These are phyloP conservation scores for Exophiala mesophila DNA, from an alignment of 2,329 filamentous ascomycete genomes.

Conservation along the genomic window DNA sequence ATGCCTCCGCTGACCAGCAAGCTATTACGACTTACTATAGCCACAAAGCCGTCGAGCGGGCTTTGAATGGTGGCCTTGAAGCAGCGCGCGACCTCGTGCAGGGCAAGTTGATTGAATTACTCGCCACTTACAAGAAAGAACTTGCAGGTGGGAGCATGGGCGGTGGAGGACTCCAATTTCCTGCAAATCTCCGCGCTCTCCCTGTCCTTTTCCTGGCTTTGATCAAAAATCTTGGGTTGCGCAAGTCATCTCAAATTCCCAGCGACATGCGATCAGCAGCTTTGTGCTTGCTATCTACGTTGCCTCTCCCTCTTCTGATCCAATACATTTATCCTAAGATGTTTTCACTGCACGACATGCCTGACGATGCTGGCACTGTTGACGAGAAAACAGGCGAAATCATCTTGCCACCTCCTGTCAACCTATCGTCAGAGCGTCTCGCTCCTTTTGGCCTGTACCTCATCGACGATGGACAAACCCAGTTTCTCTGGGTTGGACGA, in stretches of 20 bases:
- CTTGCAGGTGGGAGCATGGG: slow-evolving; percentile 93
- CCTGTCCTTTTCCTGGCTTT: slow-evolving; percentile 87
- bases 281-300: slow-evolving; percentile 84
- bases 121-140: slow-evolving; percentile 96
- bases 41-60: slow-evolving; percentile 93
- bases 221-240: slow-evolving; percentile 92
- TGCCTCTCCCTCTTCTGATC: slow-evolving; percentile 22
- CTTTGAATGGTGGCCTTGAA: slow-evolving; percentile 79
- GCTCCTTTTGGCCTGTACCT: slow-evolving; percentile 89
- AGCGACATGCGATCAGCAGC: slow-evolving; percentile 91
- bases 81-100: slow-evolving; percentile 86
- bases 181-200: slow-evolving; percentile 81
- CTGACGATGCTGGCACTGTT: slow-evolving; percentile 81
- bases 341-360: slow-evolving; percentile 89
- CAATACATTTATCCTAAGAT: slow-evolving; percentile 55
- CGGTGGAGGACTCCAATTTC: slow-evolving; percentile 84
- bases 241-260: slow-evolving; percentile 89
- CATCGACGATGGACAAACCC: slow-evolving; percentile 94
- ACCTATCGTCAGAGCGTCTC: slow-evolving; percentile 82
- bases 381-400: slow-evolving; percentile 85
- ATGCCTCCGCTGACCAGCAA: slow-evolving; percentile 89
- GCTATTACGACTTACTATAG: slow-evolving; percentile 92
- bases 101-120: slow-evolving; percentile 82
- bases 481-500: slow-evolving; percentile 94
- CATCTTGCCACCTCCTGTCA: slow-evolving; percentile 74